Evolutionary conservation across 2,329 filamentous ascomycete species (phyloP).

Genomic region (Aspergillus phoenicis): DNA sequence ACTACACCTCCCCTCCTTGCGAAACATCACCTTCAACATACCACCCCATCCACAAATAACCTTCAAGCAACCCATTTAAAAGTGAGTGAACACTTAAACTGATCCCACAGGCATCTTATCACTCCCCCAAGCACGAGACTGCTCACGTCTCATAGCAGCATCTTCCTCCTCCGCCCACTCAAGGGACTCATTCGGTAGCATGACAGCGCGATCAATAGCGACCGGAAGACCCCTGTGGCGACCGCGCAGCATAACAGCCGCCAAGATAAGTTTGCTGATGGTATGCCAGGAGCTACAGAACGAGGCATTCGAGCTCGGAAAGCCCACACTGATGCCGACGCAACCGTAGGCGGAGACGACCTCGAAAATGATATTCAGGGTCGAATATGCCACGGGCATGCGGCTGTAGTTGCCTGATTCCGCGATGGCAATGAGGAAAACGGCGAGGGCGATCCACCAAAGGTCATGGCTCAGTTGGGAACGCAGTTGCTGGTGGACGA

Average conservation of each 20-base stretch:
- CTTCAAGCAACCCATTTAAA: too few species aligned
- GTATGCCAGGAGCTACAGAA: constrained; percentile 59
- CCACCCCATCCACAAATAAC: too few species aligned
- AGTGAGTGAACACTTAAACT: constrained; percentile 19
- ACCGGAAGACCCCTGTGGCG: constrained; percentile 61
- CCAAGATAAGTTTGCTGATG: constrained; percentile 61
- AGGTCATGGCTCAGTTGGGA: constrained; percentile 68
- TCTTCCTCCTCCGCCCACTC: constrained; percentile 48
- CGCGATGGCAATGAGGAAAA: constrained; percentile 62
- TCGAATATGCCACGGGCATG: constrained; percentile 57
- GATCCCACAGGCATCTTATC: constrained; percentile 30
- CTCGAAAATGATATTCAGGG: constrained; percentile 61
- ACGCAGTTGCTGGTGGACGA: constrained; percentile 61
- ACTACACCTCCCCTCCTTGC: neutral
- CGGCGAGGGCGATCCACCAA: constrained; percentile 65
- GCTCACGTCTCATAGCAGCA: constrained; percentile 37
- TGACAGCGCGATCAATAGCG: constrained; percentile 56
- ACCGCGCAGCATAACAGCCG: constrained; percentile 60
- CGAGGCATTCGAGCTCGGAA: constrained; percentile 57
- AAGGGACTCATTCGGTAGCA: constrained; percentile 44
- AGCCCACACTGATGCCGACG: constrained; percentile 62
- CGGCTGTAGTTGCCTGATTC: constrained; percentile 59
- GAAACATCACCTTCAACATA: neutral
- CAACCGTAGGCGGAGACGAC: constrained; percentile 58
- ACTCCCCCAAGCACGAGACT: constrained; percentile 25